Base-by-base conservation (phyloP, 1,139 yeast species). In the Insectozyma bohioensis region DNA sequence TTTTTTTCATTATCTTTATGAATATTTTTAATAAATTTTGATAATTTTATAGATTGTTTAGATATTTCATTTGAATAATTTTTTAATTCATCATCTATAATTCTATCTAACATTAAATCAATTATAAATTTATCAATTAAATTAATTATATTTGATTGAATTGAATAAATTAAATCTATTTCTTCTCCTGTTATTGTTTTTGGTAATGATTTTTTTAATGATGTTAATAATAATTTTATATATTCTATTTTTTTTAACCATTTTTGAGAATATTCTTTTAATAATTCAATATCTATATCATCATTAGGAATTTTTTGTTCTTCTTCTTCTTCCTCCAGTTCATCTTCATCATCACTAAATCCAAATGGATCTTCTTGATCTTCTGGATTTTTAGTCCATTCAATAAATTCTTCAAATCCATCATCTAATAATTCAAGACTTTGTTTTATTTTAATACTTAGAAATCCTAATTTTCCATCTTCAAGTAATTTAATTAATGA, bases 331-430 rank as follows among this genome's bases (percentile, higher is more conserved):
- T 43, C 51, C 1, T 54, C 63, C 2, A 52, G 59, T 1, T 56
- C 63, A 2, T 47, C 58, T 3, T 60, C 67, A 6, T 48, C 55
- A 20, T 58, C 67, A 64, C 64, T 40, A 8, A 61, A 52, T 16
- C 52, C 56, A 48, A 67, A 67, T 4, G 69, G 68, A 56, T 77
- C 80, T 33, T 61, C 65, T 29, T 64, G 67, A 28, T 62, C 62
- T 22, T 61, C 62, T 0, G 90, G 90, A 42, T 80, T 68, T 37
- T 76, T 73, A 1, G 78, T 51, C 86, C 88, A 83, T 40, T 78
- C 85, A 11, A 62, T 74, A 39, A 80, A 71, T 45, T 83, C 90
- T 8, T 71, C 78, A 20, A 75, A 59, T 0, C 84, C 85, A 55
- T 83, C 92, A 16, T 71, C 76, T 7, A 81, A 61, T 33, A 82